phyloP scores from a whole-genome alignment of 495 filamentous ascomycete genomes.

The Darksidea phi region DNA sequence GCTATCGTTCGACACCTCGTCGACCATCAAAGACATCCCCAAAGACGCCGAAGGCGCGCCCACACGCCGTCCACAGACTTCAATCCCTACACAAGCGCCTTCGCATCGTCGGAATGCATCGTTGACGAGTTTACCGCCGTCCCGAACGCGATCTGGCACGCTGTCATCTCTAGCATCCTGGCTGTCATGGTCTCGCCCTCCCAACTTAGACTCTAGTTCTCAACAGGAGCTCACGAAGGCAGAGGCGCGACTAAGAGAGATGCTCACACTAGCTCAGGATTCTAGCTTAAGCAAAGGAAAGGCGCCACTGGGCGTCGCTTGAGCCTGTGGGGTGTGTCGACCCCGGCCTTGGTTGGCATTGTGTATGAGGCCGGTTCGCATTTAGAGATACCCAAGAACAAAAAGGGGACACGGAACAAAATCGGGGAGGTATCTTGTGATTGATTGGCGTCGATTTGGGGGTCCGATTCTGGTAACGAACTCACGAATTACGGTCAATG shows the following conservation, averaged over 20 bases:
- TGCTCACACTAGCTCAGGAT: constrained; percentile 20
- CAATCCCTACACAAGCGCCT: neutral
- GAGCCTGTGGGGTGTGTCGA: too few species aligned
- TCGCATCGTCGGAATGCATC: constrained; percentile 15
- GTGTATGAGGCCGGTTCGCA: too few species aligned
- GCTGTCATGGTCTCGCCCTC: constrained; percentile 29
- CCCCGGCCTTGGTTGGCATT: too few species aligned
- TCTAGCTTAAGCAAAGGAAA: constrained; percentile 11
- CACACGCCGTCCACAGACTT: neutral
- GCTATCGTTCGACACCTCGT: constrained; percentile 28
- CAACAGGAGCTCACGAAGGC: constrained; percentile 21
- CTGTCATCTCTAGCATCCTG: constrained; percentile 33
- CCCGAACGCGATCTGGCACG: constrained; percentile 20
- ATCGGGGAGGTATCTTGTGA: too few species aligned
- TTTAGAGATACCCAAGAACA: too few species aligned
- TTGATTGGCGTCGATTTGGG: too few species aligned
- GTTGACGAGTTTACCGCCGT: constrained; percentile 10
- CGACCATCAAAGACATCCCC: constrained; percentile 24
- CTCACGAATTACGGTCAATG: too few species aligned
- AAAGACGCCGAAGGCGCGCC: neutral
- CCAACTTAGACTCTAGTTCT: constrained; percentile 2
- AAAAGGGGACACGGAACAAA: too few species aligned
- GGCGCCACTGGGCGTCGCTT: constrained; percentile 4
- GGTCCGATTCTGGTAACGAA: too few species aligned
- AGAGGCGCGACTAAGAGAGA: constrained; percentile 27